phyloP scores from a whole-genome alignment of 2,329 filamentous ascomycete genomes.

The Cercospora beticola region DNA sequence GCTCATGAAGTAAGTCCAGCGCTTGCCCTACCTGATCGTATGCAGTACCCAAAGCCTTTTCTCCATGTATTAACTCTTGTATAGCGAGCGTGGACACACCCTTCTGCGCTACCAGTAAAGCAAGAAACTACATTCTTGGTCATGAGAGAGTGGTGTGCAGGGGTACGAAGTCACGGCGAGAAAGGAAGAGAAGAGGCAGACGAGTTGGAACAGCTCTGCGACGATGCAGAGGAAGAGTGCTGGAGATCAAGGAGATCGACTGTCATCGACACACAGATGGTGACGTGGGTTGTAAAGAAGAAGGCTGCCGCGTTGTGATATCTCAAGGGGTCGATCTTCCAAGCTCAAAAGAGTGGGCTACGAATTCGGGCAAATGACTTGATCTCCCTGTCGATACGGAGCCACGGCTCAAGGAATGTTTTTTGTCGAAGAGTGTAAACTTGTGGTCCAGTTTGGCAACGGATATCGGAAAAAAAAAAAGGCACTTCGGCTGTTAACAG shows the following conservation, averaged over 20 bases:
- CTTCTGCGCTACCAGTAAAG: constrained; percentile 15
- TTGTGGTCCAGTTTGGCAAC: not conserved
- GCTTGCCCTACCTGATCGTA: not conserved
- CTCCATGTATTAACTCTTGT: not conserved
- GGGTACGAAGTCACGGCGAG: constrained; percentile 14
- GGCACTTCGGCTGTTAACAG: not conserved
- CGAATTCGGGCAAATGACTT: not conserved
- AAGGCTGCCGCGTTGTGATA: not conserved
- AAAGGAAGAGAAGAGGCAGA: not conserved
- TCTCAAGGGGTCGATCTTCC: not conserved
- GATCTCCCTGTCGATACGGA: not conserved
- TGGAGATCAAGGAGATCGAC: constrained; percentile 14
- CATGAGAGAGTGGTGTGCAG: constrained; percentile 20
- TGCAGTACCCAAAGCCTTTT: not conserved
- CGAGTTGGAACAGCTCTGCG: constrained; percentile 16
- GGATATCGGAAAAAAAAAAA: not conserved
- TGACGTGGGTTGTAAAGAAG: constrained; percentile 27
- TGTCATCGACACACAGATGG: constrained; percentile 22
- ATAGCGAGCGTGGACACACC: constrained; percentile 16
- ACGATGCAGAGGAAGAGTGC: constrained; percentile 22
- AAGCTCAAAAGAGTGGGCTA: not conserved
- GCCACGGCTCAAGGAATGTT: not conserved
- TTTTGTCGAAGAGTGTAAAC: not conserved
- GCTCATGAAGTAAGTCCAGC: not conserved
- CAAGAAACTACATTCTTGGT: constrained; percentile 25